Evolutionary conservation across 441 rosid genomes (phyloP), one percentile per base, ranked within the genome.

Genomic region (Populus hybrid): DNA sequence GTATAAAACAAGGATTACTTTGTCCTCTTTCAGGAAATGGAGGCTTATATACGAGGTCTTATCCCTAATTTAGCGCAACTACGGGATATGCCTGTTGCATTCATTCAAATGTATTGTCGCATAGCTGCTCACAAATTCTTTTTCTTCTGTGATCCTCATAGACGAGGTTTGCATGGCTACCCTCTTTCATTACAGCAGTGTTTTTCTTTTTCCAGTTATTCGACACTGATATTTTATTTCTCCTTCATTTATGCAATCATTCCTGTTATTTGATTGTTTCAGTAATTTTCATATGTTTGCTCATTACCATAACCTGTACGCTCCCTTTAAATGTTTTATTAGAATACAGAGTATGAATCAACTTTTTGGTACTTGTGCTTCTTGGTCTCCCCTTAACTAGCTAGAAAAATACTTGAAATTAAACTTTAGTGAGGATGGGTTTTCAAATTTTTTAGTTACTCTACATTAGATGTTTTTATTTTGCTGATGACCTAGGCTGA

Each of bases 61-160:
- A 94, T 96, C 80, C 98, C 99, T 84, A 96, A 93, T 79, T 86
- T 96, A 85, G 99, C 99, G n/a, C 99, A 96, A 81, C 84, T 96
- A 67, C 87, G 95, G 75, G 97, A 93, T 79, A 96, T 96, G 98
- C 98, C 98, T 72, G 79, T 86, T 19, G 85, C 85, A 71, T 94
- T 96, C 86, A 84, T 83, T 78, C 93, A 87, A 82, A 97, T 88
- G 98, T 96, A 93, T 82, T 93, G 98, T 83, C 98, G 95, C 75
- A 96, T 96, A 80, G 99, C 99, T 77, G 87, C 99, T 34, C 95
- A 91, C 86, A 96, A 96, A 78, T 94, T 96, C 89, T 96, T 94
- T 91, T 96, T 96, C 91, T 96, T 96, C 80, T 96, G 99, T 79
- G 99, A 96, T 85, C 98, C 98, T 78, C 90, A 94, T 75, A 89